Percentiles rank a stretch among this genome's conserved stretches.
These are phyloP conservation scores for Annulohypoxylon truncatum DNA, from an alignment of 2,329 filamentous ascomycete species.

Conservation along the genomic window DNA sequence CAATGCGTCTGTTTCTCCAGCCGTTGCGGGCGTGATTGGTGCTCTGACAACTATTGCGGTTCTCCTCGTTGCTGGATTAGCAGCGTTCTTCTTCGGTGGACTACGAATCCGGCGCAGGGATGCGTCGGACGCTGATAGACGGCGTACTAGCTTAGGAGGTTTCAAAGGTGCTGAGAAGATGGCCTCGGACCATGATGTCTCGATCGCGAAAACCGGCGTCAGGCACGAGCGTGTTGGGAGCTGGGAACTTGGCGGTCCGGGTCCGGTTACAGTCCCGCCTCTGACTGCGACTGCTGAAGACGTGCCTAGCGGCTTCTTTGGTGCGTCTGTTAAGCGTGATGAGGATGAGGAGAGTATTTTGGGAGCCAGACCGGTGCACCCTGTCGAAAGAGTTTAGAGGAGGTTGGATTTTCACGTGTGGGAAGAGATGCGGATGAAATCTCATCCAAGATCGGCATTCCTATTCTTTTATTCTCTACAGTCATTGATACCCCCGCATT, in stretches of 20 bases:
- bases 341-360: conserved; percentile 54
- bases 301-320: conserved; percentile 34
- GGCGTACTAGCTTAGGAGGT: conserved; percentile 48
- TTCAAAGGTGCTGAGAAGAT: conserved; percentile 61
- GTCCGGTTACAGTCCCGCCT: conserved; percentile 25
- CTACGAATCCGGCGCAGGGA: conserved; percentile 46
- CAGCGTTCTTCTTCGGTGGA: conserved; percentile 49
- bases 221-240: conserved; percentile 61
- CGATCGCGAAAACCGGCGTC: conserved; percentile 53
- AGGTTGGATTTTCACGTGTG: not conserved
- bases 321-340: conserved; percentile 38
- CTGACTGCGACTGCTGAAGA: conserved; percentile 21
- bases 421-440: not conserved
- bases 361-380: conserved; percentile 53
- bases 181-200: conserved; percentile 57
- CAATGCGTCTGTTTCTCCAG: conserved; percentile 48
- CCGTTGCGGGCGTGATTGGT: conserved; percentile 61
- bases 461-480: conserved; percentile 32
- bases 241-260: conserved; percentile 58
- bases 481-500: conserved; percentile 38
- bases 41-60: conserved; percentile 55
- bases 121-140: not conserved
- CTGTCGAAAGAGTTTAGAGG: conserved; percentile 54
- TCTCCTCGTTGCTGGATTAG: conserved; percentile 38
- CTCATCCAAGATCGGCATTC: not conserved